phyloP scores from a whole-genome alignment of 345 rosid genomes.

The Adansonia digitata region DNA sequence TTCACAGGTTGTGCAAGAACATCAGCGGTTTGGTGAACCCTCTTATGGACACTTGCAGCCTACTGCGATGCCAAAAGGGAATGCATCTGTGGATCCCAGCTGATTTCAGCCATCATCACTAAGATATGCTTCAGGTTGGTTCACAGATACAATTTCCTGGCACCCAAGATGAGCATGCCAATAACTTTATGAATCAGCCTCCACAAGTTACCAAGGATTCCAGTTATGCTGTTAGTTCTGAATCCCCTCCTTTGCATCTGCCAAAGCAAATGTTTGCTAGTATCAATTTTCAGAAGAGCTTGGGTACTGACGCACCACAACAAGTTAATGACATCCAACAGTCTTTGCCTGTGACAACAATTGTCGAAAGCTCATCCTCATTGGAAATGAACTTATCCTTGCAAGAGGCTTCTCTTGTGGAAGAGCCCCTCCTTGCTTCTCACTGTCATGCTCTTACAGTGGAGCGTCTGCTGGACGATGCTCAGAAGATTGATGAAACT shows the following conservation, averaged over 20 bases:
- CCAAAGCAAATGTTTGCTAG: constrained; percentile 52
- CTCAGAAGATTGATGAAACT: constrained; percentile 29
- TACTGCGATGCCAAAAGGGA: constrained; percentile 38
- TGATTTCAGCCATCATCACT: constrained; percentile 38
- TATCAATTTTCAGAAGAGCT: constrained; percentile 30
- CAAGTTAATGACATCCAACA: constrained; percentile 30
- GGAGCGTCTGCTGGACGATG: constrained; percentile 27
- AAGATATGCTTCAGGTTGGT: constrained; percentile 49
- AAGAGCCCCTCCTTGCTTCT: constrained; percentile 26
- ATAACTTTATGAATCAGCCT: constrained; percentile 40
- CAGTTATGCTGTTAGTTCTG: constrained; percentile 35
- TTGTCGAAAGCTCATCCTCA: constrained; percentile 30
- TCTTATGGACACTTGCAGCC: constrained; percentile 50
- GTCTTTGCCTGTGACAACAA: constrained; percentile 24
- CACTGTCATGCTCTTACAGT: constrained; percentile 21
- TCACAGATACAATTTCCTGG: constrained; percentile 44
- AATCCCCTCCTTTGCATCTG: constrained; percentile 30
- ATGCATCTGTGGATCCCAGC: constrained; percentile 38
- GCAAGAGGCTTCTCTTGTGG: constrained; percentile 23
- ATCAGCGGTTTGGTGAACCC: constrained; percentile 49
- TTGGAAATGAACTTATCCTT: constrained; percentile 30
- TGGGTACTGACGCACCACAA: constrained; percentile 34
- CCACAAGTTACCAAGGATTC: constrained; percentile 34
- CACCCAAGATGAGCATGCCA: constrained; percentile 35
- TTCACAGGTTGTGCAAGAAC: constrained; percentile 71